Evolutionary conservation across 805 yeast genomes (phyloP).

Genomic region (Lipomyces japonicus): DNA sequence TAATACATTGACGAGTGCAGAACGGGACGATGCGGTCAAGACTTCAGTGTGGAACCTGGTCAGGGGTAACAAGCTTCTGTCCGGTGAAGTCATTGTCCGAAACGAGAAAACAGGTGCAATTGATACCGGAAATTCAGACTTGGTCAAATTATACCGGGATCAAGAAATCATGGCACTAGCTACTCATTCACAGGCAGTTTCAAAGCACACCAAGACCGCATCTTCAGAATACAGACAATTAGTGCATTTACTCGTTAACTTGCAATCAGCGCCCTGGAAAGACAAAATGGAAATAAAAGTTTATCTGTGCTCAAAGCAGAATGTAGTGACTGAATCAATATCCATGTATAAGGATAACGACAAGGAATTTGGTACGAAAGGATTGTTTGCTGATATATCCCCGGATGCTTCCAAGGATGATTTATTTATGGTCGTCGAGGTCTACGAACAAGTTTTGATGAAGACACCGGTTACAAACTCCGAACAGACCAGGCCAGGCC

Average conservation of each 20-base stretch:
- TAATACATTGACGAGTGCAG: conserved; percentile 33
- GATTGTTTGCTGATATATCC: conserved; percentile 73
- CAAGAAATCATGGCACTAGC: conserved; percentile 70
- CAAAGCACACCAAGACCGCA: neutral
- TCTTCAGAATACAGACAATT: conserved; percentile 34
- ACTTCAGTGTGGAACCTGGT: conserved; percentile 36
- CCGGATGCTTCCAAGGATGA: conserved; percentile 54
- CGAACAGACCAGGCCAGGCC: conserved; percentile 42
- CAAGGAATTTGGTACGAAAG: conserved; percentile 34
- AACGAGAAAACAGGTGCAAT: conserved; percentile 34
- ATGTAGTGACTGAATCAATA: conserved; percentile 74
- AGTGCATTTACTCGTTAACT: conserved; percentile 70
- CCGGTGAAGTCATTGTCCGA: conserved; percentile 36
- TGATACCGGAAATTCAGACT: conserved; percentile 37
- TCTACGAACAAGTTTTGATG: conserved; percentile 49
- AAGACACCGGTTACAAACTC: conserved; percentile 7
- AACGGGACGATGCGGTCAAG: conserved; percentile 32
- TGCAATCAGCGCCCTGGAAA: conserved; percentile 45
- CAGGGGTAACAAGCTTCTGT: conserved; percentile 34
- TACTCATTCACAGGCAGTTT: conserved; percentile 14
- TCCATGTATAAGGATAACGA: conserved; percentile 45
- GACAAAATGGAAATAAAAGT: conserved; percentile 45
- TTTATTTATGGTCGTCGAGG: conserved; percentile 69
- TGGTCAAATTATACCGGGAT: conserved; percentile 59
- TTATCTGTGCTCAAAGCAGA: conserved; percentile 60